Evolutionary conservation across 2,329 filamentous ascomycete species (phyloP).

Genomic region (Aspergillus sp.): DNA sequence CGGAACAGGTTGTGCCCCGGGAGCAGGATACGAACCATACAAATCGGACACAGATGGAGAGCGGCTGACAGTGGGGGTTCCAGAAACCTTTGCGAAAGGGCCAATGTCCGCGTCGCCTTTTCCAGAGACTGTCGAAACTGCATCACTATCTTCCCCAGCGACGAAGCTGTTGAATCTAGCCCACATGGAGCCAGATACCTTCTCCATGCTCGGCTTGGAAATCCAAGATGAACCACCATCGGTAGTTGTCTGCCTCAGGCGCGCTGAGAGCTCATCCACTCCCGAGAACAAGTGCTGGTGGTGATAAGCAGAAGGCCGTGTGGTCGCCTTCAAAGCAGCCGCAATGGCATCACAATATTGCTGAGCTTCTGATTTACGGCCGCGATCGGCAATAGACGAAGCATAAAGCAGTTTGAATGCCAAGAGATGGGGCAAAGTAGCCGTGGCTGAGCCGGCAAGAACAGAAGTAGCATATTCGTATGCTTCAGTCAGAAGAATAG

Average conservation of each 20-base stretch:
- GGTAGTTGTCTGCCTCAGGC: conserved; percentile 79
- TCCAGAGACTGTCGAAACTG: conserved; percentile 52
- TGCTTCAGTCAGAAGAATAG: conserved; percentile 89
- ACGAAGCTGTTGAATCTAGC: conserved; percentile 96
- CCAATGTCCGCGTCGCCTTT: conserved; percentile 61
- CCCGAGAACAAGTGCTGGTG: conserved; percentile 67
- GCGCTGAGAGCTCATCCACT: conserved; percentile 77
- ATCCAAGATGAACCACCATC: conserved; percentile 84
- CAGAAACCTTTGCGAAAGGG: conserved; percentile 76
- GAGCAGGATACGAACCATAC: conserved; percentile 57
- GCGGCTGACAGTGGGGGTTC: conserved; percentile 69
- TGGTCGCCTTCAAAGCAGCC: conserved; percentile 70
- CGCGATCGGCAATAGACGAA: conserved; percentile 75
- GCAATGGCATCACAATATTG: conserved; percentile 87
- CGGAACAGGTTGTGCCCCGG: conserved; percentile 28
- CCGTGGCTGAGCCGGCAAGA: conserved; percentile 51
- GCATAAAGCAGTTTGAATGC: conserved; percentile 91
- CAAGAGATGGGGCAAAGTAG: conserved; percentile 73
- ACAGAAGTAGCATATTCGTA: conserved; percentile 87
- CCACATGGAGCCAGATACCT: conserved; percentile 86
- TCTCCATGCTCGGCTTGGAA: conserved; percentile 90
- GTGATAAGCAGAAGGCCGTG: conserved; percentile 81
- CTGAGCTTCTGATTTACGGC: conserved; percentile 75
- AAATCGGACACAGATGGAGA: conserved; percentile 71
- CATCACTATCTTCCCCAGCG: conserved; percentile 77